Base-by-base conservation (phyloP, 2,329 filamentous ascomycete species). In the Ceratocystis variospora region DNA sequence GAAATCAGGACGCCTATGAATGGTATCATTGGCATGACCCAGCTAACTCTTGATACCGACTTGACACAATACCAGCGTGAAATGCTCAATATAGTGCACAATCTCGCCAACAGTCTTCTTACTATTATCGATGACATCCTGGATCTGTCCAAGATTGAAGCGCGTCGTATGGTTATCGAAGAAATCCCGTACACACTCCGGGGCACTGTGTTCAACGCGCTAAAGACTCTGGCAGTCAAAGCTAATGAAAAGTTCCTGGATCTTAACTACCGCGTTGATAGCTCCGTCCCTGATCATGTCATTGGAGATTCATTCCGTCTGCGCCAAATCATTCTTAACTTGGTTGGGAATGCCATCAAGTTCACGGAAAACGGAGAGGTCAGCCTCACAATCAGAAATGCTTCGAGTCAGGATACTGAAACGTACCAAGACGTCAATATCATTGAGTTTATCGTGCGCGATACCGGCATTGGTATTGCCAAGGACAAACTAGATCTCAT, bases 81-180 rank as follows among this genome's bases (percentile, higher is more conserved):
- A 77, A 97, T 97, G 93, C 79, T 97, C 75, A 97, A 96, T 71
- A 96, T 96, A 72, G 93, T 99, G 71, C 93, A 96, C 77, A 96
- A 95, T 73, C 80, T 97, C 71, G 94, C 93, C 70, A 96, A 96
- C 78, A 96, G 93, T 77, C 79, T 99, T 71, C 79, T 99, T 72
- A 97, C 93, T 62, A 97, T 99, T 71, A 97, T 99, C 73, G 93
- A 99, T 74, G 86, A 88, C 72, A 88, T 88, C 72, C 74, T 88
- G 70, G 86, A 88, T 79, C 76, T 88, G 71, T 88, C 85, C 69
- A 88, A 88, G 80, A 88, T 99, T 71, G 94, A 97, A 77, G 94
- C 94, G 53, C 91, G 95, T 75, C 86, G 94, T 69, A 97, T 97
- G 93, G 90, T 96, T 46, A 94, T 99, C 78, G 94, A 97, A 75